Conservation (phyloP, 2,329 filamentous ascomycete species). For the Xylariaceae sp. region DNA sequence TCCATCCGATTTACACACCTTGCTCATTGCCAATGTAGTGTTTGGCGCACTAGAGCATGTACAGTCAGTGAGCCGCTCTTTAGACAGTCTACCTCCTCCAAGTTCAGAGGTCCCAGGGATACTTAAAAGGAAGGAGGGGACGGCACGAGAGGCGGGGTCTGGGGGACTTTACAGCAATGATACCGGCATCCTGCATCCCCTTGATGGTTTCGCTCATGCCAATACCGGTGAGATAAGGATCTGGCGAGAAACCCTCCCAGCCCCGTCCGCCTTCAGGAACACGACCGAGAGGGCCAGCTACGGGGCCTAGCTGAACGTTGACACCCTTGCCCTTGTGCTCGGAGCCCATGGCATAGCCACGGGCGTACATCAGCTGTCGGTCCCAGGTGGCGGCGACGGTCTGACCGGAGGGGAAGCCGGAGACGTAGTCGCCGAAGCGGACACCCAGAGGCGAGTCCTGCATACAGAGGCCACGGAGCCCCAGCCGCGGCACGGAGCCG, state of each 20-base stretch:
- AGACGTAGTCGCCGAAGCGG: constrained; percentile 69
- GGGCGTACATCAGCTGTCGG: constrained; percentile 59
- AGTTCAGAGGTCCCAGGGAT: too few relatives aligned
- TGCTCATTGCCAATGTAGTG: constrained; percentile 66
- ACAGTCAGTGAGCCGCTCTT: too few relatives aligned
- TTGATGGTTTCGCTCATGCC: constrained; percentile 66
- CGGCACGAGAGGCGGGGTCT: too few relatives aligned
- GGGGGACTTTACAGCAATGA: constrained; percentile 77
- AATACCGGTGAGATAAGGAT: constrained; percentile 67
- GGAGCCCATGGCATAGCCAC: constrained; percentile 63
- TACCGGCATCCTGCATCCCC: constrained; percentile 72
- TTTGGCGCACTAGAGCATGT: too few relatives aligned
- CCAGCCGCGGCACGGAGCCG: constrained; percentile 62
- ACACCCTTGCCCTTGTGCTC: constrained; percentile 68
- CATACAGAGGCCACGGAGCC: constrained; percentile 68
- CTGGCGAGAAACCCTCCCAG: constrained; percentile 66
- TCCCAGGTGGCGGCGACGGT: constrained; percentile 82
- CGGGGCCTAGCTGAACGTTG: constrained; percentile 67
- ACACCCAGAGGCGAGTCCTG: constrained; percentile 81
- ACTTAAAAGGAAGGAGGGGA: too few relatives aligned
- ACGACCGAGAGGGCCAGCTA: constrained; percentile 64
- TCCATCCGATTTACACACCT: constrained; percentile 21
- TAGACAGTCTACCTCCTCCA: too few relatives aligned
- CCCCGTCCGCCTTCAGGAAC: constrained; percentile 60
- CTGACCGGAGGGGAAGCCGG: constrained; percentile 71